Base-by-base conservation (phyloP, 2,329 filamentous ascomycete species). In the Fusarium musae region DNA sequence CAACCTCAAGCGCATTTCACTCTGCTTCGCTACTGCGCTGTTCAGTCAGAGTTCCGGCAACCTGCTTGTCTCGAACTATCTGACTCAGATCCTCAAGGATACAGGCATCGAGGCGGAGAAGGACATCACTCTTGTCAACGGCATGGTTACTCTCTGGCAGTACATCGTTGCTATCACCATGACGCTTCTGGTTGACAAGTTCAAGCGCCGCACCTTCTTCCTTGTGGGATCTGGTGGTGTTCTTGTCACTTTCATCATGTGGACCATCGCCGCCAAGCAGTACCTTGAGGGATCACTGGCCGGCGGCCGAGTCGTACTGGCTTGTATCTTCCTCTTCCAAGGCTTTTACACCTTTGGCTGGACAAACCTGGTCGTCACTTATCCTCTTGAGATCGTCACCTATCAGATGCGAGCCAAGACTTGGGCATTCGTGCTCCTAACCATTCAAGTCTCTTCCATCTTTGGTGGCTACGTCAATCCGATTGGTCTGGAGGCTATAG, bases 21-120 rank as follows among this genome's bases (percentile, higher is more conserved):
- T 85, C 21, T 84, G 82, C 66, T 82, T 84, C 28, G 79, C 80
- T 0, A 84, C 82, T 0, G 83, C 82, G 0, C 61, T 84, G 2
- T 84, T 84, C 59, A 81, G 80, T 32, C 84, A 85, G 62, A 84
- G 80, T 39, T 82, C 82, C 3, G 83, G 83, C 9, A 84, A 84
- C 36, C 59, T 82, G 15, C 78, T 85, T 10, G 83, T 85, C 9
- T 85, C 84, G 5, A 84, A 84, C 68, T 85, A 84, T 39, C 74
- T 85, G 3, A 81, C 81, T 0, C 78, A 81, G 44, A 82, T 84
- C 12, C 78, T 85, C 5, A 81, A 82, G 23, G 78, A 83, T 39
- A 84, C 80, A 0, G 83, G 83, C 2, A 78, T 85, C 19, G 80
- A 79, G 13, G 78, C 77, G 0, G 72, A 82, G 49, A 80, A 79